Evolutionary conservation across 371 early-diverging fungal species (phyloP).

Genomic region (Nematocida sp.): DNA sequence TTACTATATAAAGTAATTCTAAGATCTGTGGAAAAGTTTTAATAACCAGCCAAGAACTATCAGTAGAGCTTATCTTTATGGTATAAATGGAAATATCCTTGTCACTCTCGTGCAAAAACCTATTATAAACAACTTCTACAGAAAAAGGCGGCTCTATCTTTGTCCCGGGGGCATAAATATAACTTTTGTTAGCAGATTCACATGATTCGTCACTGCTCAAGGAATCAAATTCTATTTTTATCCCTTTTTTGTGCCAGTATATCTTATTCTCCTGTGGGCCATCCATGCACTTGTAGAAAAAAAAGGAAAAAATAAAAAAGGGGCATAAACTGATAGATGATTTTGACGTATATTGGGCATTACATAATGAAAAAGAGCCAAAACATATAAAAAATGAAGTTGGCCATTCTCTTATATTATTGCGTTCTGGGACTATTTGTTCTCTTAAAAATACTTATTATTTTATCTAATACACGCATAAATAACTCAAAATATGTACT

Average conservation of each 20-base stretch:
- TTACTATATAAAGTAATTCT: constrained; percentile 3
- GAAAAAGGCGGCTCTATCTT: constrained; percentile 56
- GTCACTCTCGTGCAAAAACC: constrained; percentile 26
- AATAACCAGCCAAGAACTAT: constrained; percentile 31
- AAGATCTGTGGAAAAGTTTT: constrained; percentile 37
- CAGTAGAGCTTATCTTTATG: constrained; percentile 25
- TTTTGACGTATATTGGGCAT: neutral
- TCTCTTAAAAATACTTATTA: too few species aligned
- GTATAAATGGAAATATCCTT: constrained; percentile 30
- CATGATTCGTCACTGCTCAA: constrained; percentile 38
- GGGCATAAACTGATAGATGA: neutral
- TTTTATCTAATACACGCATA: too few species aligned
- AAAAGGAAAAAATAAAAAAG: neutral
- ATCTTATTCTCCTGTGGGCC: constrained; percentile 24
- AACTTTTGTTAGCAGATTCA: neutral
- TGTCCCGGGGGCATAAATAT: constrained; percentile 37
- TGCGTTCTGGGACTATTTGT: too few species aligned
- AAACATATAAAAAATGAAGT: too few species aligned
- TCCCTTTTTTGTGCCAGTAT: constrained; percentile 41
- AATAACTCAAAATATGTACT: too few species aligned
- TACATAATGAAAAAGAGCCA: neutral
- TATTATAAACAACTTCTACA: constrained; percentile 6
- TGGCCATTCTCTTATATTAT: too few species aligned
- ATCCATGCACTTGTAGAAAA: neutral
- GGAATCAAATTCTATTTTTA: constrained; percentile 36